Evolutionary conservation across 2,329 filamentous ascomycete species (phyloP).

Genomic region (Dothidotthia symphoricarpi): DNA sequence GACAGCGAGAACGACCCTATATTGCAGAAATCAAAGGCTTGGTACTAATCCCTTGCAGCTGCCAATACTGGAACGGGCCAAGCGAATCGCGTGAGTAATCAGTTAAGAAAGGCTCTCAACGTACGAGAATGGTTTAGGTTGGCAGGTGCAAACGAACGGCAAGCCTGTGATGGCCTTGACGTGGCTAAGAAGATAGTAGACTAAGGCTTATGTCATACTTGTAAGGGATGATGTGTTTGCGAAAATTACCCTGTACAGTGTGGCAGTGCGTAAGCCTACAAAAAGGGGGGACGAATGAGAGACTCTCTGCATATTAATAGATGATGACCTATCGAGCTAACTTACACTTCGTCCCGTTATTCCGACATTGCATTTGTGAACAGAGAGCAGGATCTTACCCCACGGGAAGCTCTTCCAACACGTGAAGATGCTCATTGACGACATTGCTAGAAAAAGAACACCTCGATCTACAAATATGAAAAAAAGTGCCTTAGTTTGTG

Average conservation of each 20-base stretch:
- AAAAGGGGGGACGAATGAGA: no score
- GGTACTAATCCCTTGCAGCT: slow-evolving; percentile 9
- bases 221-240: no score
- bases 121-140: slow-evolving; percentile 13
- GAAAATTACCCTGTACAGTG: neutral
- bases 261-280: neutral
- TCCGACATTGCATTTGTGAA: no score
- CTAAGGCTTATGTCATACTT: neutral
- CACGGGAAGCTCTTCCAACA: no score
- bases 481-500: no score
- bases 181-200: slow-evolving; percentile 5
- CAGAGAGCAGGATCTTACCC: no score
- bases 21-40: slow-evolving; percentile 3
- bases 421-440: no score
- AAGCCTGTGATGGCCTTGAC: slow-evolving; percentile 5
- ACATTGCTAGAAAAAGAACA: no score
- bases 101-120: slow-evolving; percentile 5
- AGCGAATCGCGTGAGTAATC: slow-evolving; percentile 3
- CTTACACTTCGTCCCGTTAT: no score
- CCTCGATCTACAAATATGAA: no score
- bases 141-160: slow-evolving; percentile 5
- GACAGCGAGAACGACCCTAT: slow-evolving; percentile 3
- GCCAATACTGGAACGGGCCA: slow-evolving; percentile 4
- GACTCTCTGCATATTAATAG: no score
- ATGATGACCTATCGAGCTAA: no score